Base-by-base conservation (phyloP, 2,329 filamentous ascomycete genomes). In the Diaporthe humulicola region DNA sequence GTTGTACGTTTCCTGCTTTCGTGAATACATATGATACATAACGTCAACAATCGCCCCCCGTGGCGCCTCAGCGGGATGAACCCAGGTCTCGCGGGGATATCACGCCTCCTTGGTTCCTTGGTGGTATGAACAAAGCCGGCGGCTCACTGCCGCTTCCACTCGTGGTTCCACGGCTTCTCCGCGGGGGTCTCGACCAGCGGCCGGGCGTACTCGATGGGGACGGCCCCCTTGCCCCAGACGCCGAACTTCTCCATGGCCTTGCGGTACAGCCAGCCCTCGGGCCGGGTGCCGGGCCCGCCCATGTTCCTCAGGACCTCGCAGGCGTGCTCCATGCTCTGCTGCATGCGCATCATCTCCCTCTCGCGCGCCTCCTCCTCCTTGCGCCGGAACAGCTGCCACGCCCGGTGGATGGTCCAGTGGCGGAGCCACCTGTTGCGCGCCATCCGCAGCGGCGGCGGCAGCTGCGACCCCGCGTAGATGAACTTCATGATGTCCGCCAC, bases 351-450 rank as follows among this genome's bases (percentile, higher is more conserved):
- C 61, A 98, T 89, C 83, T 96, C 94, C 72, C 88, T 86, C 82
- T 94, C 89, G 70, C 91, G 89, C 48, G 87, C 85, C 77, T 90
- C 87, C 66, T 92, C 92, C 80, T 92, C 89, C 82, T 94, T 90
- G 79, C 92, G 90, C 80, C 93, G 92, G 85, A 93, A 93, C 40
- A 98, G 88, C 80, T 94, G 89, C 95, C 96, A 98, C 30, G 96
- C 96, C 79, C 97, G 95, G 88, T 98, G 96, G 84, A 99, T 98
- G 70, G 97, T 98, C 97, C 97, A 99, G 88, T 99, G 97, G 61
- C 97, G 94, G 77, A 99, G 92, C 84, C 92, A 90, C 73, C 97
- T 93, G 84, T 93, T 94, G 79, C 96, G 95, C 54, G 92, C 95
- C 90, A 98, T 96, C 80, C 95, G 93, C 78, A 99, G 90, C 0